Base-by-base conservation (phyloP, 1,139 yeast genomes). In the Yamadazyma atmosphaerica region DNA sequence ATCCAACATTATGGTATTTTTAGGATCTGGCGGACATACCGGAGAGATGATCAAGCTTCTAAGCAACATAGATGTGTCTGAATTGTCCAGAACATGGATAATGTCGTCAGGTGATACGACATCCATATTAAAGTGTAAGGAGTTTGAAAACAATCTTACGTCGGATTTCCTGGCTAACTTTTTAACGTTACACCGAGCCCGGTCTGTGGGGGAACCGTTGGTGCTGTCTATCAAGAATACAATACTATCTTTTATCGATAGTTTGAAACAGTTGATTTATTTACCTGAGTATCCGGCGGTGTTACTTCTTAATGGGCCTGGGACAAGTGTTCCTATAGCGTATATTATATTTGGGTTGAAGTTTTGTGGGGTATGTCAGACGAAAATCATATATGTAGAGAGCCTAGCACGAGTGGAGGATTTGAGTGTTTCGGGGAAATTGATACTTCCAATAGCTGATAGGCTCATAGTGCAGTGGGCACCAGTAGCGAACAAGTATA, bases 11-110 rank as follows among this genome's bases (percentile, higher is more conserved):
- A 70, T 83, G 75, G 65, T 84, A 1, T 67, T 85, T 11, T 58
- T 86, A 4, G 95, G 95, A 0, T 85, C 94, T 1, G 98, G 78
- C 0, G 98, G 98, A 1, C 98, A 92, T 55, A 90, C 98, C 0
- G 98, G 97, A 1, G 98, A 92, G 58, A 87, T 92, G 95, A 58
- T 89, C 21, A 68, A 92, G 28, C 66, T 92, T 21, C 56, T 87
- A 12, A 56, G 64, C 4, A 65, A 68, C 42, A 51, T 61, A 29
- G 49, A 63, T 32, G 29, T 72, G 17, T 26, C 50, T 1, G 39
- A 43, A 3, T 52, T 68, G 15, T 39, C 60, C 7, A 51, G 79
- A 38, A 65, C 70, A 1, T 78, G 80, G 72, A 66, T 76, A 8
- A 57, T 66, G 1, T 72, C 75, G 1, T 67, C 79, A 1, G 86